Evolutionary conservation across 306 rosid genomes (phyloP).

Genomic region (Ziziphus jujuba): DNA sequence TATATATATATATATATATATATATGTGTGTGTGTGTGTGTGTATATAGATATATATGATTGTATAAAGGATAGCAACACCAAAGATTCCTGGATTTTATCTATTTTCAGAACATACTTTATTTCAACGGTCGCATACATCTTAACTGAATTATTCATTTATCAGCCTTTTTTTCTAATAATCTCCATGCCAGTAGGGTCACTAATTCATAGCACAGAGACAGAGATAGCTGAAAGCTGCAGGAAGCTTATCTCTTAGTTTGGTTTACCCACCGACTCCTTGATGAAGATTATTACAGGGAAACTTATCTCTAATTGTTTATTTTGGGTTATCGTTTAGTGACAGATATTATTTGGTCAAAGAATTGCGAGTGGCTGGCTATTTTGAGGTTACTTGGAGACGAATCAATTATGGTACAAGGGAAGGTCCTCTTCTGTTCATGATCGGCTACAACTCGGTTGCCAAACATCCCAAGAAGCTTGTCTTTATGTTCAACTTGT

Average conservation of each 20-base stretch:
- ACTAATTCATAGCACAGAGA: too few relatives aligned
- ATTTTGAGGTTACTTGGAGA: too few relatives aligned
- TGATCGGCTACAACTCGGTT: not conserved
- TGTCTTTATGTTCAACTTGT: too few relatives aligned
- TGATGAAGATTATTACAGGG: constrained; percentile 12
- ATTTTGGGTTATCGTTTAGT: too few relatives aligned
- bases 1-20: too few relatives aligned
- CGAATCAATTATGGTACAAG: not conserved
- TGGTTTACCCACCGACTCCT: not conserved
- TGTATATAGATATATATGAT: too few relatives aligned
- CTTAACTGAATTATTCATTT: too few relatives aligned
- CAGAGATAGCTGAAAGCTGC: not conserved
- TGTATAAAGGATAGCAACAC: not conserved
- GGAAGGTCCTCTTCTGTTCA: not conserved
- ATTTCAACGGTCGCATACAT: too few relatives aligned
- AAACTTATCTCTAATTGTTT: constrained; percentile 4
- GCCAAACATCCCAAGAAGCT: not conserved
- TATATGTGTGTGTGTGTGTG: too few relatives aligned
- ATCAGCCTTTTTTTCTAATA: too few relatives aligned
- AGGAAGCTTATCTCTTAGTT: constrained; percentile 11
- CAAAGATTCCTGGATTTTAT: not conserved
- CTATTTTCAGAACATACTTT: not conserved
- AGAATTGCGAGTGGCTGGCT: not conserved
- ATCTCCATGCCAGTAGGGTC: constrained; percentile 2
- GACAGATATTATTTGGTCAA: too few relatives aligned